Evolutionary conservation across 306 rosid genomes (phyloP).

Genomic region (Canavalia gladiata): DNA sequence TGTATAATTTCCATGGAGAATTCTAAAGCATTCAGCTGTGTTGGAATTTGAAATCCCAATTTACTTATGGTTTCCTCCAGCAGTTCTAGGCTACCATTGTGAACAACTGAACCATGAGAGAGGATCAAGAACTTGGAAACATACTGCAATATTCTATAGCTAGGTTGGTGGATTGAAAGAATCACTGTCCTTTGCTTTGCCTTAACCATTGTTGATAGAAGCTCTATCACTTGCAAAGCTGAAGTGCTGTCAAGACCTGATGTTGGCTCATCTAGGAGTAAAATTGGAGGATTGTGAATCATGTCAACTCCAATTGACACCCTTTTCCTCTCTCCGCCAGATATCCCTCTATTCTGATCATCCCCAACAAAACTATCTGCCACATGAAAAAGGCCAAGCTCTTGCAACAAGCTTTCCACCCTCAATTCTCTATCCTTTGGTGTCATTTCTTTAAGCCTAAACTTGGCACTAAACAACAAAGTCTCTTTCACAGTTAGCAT

Average conservation of each 20-base stretch:
- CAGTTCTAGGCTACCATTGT: constrained; percentile 73
- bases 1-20: constrained; percentile 82
- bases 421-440: constrained; percentile 62
- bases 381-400: constrained; percentile 82
- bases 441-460: constrained; percentile 68
- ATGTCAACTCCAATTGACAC: constrained; percentile 90
- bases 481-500: constrained; percentile 88
- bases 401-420: constrained; percentile 76
- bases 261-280: constrained; percentile 88
- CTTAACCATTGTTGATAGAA: constrained; percentile 71
- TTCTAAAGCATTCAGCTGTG: constrained; percentile 79
- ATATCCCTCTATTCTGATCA: constrained; percentile 85
- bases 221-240: constrained; percentile 75
- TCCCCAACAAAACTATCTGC: constrained; percentile 80
- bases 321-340: constrained; percentile 90
- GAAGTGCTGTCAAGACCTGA: constrained; percentile 80
- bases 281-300: constrained; percentile 81
- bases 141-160: constrained; percentile 81
- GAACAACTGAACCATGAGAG: constrained; percentile 75
- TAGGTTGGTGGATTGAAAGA: constrained; percentile 90
- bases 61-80: constrained; percentile 65
- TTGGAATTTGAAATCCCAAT: constrained; percentile 71
- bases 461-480: constrained; percentile 76
- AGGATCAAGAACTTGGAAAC: constrained; percentile 79
- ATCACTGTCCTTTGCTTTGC: constrained; percentile 70